These are phyloP conservation scores for Phoenix roebelenii DNA, from an alignment of 176 grass and related monocot species.

Conservation along the genomic window DNA sequence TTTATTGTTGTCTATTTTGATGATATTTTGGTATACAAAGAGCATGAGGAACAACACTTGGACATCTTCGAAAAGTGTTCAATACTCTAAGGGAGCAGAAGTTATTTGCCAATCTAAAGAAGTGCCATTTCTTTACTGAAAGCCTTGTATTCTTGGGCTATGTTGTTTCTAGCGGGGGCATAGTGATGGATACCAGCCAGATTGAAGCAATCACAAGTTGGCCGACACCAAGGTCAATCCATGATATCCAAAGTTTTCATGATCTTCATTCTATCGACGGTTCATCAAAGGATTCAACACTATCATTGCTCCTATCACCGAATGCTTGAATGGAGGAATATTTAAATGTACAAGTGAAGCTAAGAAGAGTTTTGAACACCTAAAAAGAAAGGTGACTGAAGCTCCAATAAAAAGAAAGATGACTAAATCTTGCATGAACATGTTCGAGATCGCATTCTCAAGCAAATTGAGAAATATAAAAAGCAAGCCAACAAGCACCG, in stretches of 20 bases:
- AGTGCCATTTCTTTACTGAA: too few relatives aligned
- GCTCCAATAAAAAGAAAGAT: too few relatives aligned
- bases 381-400: neutral
- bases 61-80: too few relatives aligned
- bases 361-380: neutral
- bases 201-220: slow-evolving; percentile 1
- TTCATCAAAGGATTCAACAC: slow-evolving; percentile 8
- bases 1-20: too few relatives aligned
- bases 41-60: too few relatives aligned
- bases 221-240: neutral
- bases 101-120: too few relatives aligned
- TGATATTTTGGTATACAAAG: too few relatives aligned
- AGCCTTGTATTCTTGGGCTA: neutral
- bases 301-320: neutral
- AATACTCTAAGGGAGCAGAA: too few relatives aligned
- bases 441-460: too few relatives aligned
- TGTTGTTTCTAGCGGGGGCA: neutral
- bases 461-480: too few relatives aligned
- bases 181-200: slow-evolving; percentile 5
- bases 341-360: slow-evolving; percentile 8
- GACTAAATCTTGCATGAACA: too few relatives aligned
- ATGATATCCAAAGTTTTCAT: slow-evolving; percentile 13
- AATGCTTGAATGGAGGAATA: neutral
- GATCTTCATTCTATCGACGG: neutral
- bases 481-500: too few relatives aligned